Percentiles rank a stretch among this genome's conserved stretches.
Evolutionary conservation across 768 basidiomycete species (phyloP).

Genomic region (Xerocomus spinulosus): DNA sequence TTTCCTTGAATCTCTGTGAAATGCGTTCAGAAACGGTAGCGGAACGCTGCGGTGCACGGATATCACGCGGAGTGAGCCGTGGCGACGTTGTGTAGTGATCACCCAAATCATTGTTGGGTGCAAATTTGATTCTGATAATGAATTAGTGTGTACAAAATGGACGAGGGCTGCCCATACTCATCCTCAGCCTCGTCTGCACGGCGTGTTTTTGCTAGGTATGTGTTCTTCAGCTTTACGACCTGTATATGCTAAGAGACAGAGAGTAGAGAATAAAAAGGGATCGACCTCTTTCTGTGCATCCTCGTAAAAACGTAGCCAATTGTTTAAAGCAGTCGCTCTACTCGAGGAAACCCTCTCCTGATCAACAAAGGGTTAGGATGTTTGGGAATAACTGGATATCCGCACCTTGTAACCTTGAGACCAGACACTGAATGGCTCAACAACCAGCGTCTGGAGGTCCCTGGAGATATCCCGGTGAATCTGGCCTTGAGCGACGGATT

Average conservation of each 20-base stretch:
- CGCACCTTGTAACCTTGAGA: slow-evolving; percentile 65
- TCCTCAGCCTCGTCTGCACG: slow-evolving; percentile 91
- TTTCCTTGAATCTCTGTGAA: slow-evolving; percentile 73
- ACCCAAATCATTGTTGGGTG: slow-evolving; percentile 56
- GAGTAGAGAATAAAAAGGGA: background rate
- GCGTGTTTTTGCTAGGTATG: slow-evolving; percentile 73
- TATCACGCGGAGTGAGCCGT: slow-evolving; percentile 53
- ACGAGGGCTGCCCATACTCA: slow-evolving; percentile 55
- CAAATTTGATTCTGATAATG: slow-evolving; percentile 72
- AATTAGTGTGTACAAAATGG: slow-evolving; percentile 3
- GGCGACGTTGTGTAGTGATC: slow-evolving; percentile 87
- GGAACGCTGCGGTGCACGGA: slow-evolving; percentile 55
- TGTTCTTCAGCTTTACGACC: slow-evolving; percentile 64
- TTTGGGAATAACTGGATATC: slow-evolving; percentile 2
- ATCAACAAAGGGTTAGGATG: slow-evolving; percentile 12
- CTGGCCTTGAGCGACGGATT: slow-evolving; percentile 68
- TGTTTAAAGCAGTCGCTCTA: slow-evolving; percentile 54
- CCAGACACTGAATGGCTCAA: slow-evolving; percentile 80
- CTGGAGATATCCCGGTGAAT: slow-evolving; percentile 66
- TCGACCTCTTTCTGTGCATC: slow-evolving; percentile 59
- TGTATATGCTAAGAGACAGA: slow-evolving; percentile 20
- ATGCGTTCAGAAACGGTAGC: slow-evolving; percentile 87
- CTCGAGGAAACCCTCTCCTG: slow-evolving; percentile 62
- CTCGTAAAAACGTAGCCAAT: slow-evolving; percentile 69
- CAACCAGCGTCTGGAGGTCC: slow-evolving; percentile 72